Base-by-base conservation (phyloP, 495 filamentous ascomycete species). In the Corynascus novoguineensis region DNA sequence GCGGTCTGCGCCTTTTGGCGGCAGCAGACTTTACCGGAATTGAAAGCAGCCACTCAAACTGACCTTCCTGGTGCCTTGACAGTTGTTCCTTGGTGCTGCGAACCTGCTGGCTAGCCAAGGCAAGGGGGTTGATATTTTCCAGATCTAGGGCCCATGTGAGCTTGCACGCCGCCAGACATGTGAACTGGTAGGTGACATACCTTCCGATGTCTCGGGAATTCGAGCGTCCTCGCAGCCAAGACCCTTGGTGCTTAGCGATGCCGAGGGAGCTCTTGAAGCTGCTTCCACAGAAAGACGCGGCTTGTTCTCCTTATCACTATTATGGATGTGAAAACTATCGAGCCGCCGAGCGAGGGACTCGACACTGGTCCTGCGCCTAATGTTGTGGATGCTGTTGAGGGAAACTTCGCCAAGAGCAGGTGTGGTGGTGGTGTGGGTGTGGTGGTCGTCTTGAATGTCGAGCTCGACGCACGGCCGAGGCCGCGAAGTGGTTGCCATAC, bases 21-120 rank as follows among this genome's bases (percentile, higher is more conserved):
- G 63, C 48, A 10, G 64, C 34, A 51, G 53, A 32, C n/a, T 54
- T 40, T 9, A 68, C 29, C 11, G 60, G 67, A 34, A 76, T 58
- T 46, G 74, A 67, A 41, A 78, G 58, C 49, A 78, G 60, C 65
- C 73, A 77, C 50, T 78, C 71, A 60, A 73, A 81, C 66, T 75
- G 72, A 71, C 79, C 75, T 71, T 73, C 70, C 59, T 74, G 72
- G 66, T 78, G 75, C 62, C 77, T 78, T 48, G 67, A 61, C 50
- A 78, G 45, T 55, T 78, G 70, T 60, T 75, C 69, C 42, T 69
- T 52, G 54, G 65, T 65, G 53, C 64, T 64, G 24, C 69, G 63
- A 45, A 74, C 60, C 27, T 66, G 60, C 47, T 58, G 65, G 50
- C 66, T 65, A 44, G 71, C 70, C 49, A 62, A 48, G 6, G 67